A percentile compares a stretch with the other conserved stretches of the same genome.
These are phyloP conservation scores for Boletus subcaerulescens DNA, from an alignment of 768 basidiomycete species.

Conservation along the genomic window DNA sequence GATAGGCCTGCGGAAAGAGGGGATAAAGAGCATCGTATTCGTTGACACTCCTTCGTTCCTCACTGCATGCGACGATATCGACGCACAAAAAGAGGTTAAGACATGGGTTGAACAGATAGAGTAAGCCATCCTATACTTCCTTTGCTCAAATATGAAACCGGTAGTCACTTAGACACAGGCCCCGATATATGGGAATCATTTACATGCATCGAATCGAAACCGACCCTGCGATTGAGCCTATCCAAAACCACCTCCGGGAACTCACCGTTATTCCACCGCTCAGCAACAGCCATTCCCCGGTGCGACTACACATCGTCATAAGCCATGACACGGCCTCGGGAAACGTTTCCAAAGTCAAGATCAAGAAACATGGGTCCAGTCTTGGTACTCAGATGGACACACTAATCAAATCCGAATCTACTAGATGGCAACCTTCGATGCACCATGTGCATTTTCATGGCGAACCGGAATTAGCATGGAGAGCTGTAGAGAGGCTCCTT, in stretches of 20 bases:
- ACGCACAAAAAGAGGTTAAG: conserved; percentile 3
- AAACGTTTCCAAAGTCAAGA: neutral
- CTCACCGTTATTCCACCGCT: neutral
- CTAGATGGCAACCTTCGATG: neutral
- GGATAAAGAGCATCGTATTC: conserved; percentile 13
- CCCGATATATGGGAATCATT: conserved; percentile 10
- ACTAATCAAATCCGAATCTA: neutral
- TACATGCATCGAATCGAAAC: conserved; percentile 21
- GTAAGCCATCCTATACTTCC: neutral
- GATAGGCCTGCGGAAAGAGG: neutral
- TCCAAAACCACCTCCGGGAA: conserved; percentile 5
- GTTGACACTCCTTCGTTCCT: conserved; percentile 22
- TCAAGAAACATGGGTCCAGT: neutral
- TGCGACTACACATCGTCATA: conserved; percentile 5
- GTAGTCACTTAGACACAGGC: neutral
- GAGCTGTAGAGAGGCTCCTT: conserved; percentile 10
- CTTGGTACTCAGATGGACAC: neutral
- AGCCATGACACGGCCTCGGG: conserved; percentile 13
- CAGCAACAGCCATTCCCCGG: neutral
- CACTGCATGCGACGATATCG: conserved; percentile 4
- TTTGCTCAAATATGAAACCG: neutral
- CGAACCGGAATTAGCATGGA: conserved; percentile 12
- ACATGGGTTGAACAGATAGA: neutral
- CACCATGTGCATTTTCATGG: conserved; percentile 8
- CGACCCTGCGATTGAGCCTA: conserved; percentile 4